Conservation (phyloP, 2,329 filamentous ascomycete genomes). For the Beauveria australis region DNA sequence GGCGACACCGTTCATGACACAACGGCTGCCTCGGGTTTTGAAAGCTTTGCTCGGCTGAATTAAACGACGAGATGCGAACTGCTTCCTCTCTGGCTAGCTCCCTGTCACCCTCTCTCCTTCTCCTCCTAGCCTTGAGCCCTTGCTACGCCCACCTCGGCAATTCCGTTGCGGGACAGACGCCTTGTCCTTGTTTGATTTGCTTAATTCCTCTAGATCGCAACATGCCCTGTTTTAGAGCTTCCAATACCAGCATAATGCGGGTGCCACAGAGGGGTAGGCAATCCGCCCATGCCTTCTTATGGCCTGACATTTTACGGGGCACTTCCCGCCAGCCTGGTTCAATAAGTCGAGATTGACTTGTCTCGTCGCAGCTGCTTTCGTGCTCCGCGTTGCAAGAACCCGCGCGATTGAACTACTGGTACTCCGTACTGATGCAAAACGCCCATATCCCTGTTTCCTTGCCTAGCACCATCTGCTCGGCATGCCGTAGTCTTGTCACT, state of each 20-base stretch:
- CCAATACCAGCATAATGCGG: neutral
- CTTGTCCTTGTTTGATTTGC: neutral
- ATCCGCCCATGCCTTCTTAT: neutral
- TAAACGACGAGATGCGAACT: neutral
- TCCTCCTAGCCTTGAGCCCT: neutral
- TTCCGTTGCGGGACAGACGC: neutral
- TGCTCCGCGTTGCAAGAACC: neutral
- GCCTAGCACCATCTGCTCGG: neutral
- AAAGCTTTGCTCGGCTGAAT: neutral
- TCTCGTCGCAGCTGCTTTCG: neutral
- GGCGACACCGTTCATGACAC: neutral
- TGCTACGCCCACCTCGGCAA: neutral
- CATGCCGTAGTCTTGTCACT: neutral
- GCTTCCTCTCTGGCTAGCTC: neutral
- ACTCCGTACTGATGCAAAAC: neutral
- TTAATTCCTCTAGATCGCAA: neutral
- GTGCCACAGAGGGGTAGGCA: neutral
- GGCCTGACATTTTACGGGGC: conserved; percentile 6
- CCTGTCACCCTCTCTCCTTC: neutral
- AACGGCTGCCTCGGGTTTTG: neutral
- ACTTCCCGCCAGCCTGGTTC: neutral
- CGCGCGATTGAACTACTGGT: neutral
- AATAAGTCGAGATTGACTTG: neutral
- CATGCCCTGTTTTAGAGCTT: neutral
- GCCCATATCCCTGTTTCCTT: neutral